These are phyloP conservation scores for Echria macrotheca DNA, from an alignment of 495 filamentous ascomycete genomes.

Conservation along the genomic window DNA sequence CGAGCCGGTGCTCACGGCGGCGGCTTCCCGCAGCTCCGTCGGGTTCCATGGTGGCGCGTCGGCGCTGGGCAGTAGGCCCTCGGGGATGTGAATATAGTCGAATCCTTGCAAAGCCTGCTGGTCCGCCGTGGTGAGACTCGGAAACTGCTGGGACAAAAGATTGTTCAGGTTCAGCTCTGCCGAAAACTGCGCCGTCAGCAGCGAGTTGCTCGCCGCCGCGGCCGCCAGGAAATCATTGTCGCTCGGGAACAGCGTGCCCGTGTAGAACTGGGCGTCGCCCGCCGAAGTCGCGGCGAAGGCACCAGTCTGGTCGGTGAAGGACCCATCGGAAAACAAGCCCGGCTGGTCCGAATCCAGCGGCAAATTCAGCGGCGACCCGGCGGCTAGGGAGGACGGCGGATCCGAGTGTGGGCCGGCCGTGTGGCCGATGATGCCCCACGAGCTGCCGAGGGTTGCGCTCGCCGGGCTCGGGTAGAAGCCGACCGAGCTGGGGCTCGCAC, in stretches of 20 bases:
- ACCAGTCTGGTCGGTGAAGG: constrained; percentile 21
- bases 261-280: constrained; percentile 3
- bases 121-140: constrained; percentile 4
- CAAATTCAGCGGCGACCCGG: constrained; percentile 23
- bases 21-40: constrained; percentile 26
- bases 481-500: constrained; percentile 18
- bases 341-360: constrained; percentile 15
- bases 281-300: background rate
- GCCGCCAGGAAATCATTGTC: background rate
- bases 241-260: background rate
- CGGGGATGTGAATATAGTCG: constrained; percentile 30
- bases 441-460: constrained; percentile 35
- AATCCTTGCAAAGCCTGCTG: constrained; percentile 13
- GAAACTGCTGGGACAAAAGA: background rate
- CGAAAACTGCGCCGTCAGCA: constrained; percentile 7
- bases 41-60: constrained; percentile 38
- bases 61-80: constrained; percentile 24
- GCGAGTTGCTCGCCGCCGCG: background rate
- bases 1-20: constrained; percentile 6
- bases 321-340: constrained; percentile 12
- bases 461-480: constrained; percentile 39
- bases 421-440: constrained; percentile 35
- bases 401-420: constrained; percentile 4
- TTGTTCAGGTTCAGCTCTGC: background rate
- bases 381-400: constrained; percentile 19